Base-by-base conservation (phyloP, 768 basidiomycete species). In the Porpolomopsis calyptriformis region DNA sequence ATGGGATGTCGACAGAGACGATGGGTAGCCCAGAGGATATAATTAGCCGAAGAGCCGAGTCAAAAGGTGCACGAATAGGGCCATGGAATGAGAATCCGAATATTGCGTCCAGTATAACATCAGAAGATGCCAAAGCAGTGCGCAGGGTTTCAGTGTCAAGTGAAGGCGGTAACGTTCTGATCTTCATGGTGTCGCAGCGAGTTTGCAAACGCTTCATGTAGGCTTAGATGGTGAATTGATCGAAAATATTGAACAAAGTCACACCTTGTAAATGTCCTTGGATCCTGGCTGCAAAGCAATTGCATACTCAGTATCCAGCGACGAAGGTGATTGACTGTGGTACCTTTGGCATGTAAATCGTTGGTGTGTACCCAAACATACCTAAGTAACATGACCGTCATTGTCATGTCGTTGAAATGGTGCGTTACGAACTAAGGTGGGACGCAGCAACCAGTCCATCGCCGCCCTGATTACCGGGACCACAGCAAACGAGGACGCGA, bases 11-110 rank as follows among this genome's bases (percentile, higher is more conserved):
- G 2, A 99, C 85, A 2, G 86, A 89, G 22, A 99, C 77, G 56
- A 97, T 85, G 0, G 96, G 93, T 11, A 88, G 68, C 5, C 69
- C 61, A 3, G 82, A 80, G 12, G 70, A 57, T 1, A 74, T 67
- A 36, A 96, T 65, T 5, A 87, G 68, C 6, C 74, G 70, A 1
- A 99, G 73, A 31, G 82, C 82, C 0, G 65, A 57, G 54, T 90
- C 81, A 64, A 98, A 99, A 0, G 96, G 96, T 6, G 82, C 64
- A 9, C 96, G 83, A 4, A 92, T 74, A 27, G 96, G 93, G 0
- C 85, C 84, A 48, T 84, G 73, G 76, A 98, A 99, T 1, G 93
- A 97, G 68, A 99, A 98, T 4, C 94, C 96, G 55, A 99, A 99
- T 47, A 99, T 85, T 4, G 93, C 90, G 58, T 99, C 96, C 45